Percentiles rank a stretch among this genome's conserved stretches.
Conservation (phyloP, 2,329 filamentous ascomycete species). For the Alternaria brassicae region DNA sequence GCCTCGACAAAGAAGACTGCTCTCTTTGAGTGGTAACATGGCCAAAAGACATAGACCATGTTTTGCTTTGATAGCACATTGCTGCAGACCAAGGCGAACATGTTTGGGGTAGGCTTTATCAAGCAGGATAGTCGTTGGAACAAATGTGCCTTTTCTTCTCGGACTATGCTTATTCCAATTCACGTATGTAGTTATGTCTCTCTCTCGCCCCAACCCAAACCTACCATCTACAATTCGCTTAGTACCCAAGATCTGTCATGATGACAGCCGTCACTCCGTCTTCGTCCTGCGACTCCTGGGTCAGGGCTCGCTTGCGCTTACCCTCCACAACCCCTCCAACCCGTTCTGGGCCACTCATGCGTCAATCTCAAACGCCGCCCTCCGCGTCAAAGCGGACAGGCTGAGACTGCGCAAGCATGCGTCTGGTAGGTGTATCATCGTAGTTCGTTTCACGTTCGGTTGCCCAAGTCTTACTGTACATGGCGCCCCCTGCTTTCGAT, state of each 20-base stretch:
- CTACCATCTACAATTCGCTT: neutral
- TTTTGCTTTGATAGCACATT: neutral
- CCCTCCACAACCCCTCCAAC: neutral
- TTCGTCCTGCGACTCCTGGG: slow-evolving; percentile 8
- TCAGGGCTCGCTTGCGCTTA: slow-evolving; percentile 1
- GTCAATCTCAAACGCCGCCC: slow-evolving; percentile 21
- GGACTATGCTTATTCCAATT: neutral
- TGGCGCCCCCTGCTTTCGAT: neutral
- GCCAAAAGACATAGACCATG: neutral
- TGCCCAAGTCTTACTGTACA: slow-evolving; percentile 2
- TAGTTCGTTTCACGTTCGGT: slow-evolving; percentile 20
- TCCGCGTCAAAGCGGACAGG: slow-evolving; percentile 7
- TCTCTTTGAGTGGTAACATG: neutral
- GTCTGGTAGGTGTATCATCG: slow-evolving; percentile 4
- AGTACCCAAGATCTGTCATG: slow-evolving; percentile 15
- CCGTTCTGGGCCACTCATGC: slow-evolving; percentile 7
- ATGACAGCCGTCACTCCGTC: slow-evolving; percentile 17
- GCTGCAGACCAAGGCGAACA: neutral
- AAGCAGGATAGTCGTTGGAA: neutral
- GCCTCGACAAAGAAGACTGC: neutral
- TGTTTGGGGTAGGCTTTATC: neutral
- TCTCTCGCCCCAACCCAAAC: neutral
- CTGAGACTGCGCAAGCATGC: slow-evolving; percentile 12
- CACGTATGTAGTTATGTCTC: neutral
- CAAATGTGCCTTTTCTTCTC: neutral